Evolutionary conservation across 2,329 filamentous ascomycete genomes (phyloP).

Genomic region (Exophiala calicioides): DNA sequence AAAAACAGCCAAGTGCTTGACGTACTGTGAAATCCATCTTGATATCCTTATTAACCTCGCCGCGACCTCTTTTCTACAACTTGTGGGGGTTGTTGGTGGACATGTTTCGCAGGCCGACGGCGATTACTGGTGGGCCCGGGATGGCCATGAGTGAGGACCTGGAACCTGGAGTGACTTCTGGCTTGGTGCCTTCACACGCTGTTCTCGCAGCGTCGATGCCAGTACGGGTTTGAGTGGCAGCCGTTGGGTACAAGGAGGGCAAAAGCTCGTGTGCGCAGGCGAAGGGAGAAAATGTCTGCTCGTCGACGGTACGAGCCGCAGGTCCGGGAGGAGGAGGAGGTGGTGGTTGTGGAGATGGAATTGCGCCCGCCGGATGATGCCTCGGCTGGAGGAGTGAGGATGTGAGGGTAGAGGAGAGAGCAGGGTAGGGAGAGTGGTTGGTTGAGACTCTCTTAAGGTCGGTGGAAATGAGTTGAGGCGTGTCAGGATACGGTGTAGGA

Average conservation of each 20-base stretch:
- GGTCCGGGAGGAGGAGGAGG: slow-evolving; percentile 7
- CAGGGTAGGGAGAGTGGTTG: neutral
- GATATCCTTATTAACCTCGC: neutral
- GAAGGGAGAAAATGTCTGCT: neutral
- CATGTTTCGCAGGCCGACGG: slow-evolving; percentile 14
- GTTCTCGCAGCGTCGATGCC: no score
- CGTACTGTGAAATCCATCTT: slow-evolving; percentile 28
- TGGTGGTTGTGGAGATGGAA: neutral
- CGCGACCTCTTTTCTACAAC: slow-evolving; percentile 13
- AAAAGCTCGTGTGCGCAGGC: slow-evolving; percentile 18
- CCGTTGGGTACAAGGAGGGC: neutral
- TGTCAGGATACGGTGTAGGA: no score
- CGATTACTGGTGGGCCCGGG: slow-evolving; percentile 9
- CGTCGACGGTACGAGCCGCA: neutral
- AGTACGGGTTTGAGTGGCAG: no score
- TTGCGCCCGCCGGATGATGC: no score
- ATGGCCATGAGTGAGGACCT: slow-evolving; percentile 12
- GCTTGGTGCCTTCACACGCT: no score
- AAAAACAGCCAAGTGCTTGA: no score
- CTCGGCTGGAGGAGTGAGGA: no score
- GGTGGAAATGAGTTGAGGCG: no score
- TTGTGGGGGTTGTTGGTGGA: slow-evolving; percentile 11
- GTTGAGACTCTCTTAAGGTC: no score
- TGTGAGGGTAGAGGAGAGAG: neutral
- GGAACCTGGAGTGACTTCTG: no score